Base-by-base conservation (phyloP, 23 red algal genomes). In the Gracilaria domingensis region DNA sequence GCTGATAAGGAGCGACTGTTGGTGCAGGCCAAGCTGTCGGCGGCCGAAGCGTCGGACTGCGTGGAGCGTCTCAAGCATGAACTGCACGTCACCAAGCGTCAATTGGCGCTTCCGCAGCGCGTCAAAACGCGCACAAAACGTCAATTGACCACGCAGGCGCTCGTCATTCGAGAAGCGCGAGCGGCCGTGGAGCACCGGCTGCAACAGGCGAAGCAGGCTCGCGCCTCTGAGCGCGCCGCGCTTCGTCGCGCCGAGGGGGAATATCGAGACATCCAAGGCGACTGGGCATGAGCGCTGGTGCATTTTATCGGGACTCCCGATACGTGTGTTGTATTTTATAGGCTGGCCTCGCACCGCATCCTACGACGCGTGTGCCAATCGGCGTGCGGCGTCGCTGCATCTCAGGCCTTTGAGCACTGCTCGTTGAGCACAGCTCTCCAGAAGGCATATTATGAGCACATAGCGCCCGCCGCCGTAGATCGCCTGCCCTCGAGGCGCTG, bases 1-100 rank as follows among this genome's bases (percentile, higher is more conserved):
- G 61, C 38, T 12, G 65, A 79, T 13, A 92, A 92, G 89, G 89
- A 92, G 65, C 60, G 64, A 12, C 62, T 92, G 78, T 77, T 92
- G 32, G 80, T 92, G 36, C 44, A 92, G 42, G 89, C 89, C 38
- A 92, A 92, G 57, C 32, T 92, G 64, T 53, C 69, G 2, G 51
- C 80, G 11, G 89, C 89, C 11, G 89, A 92, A 26, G 89, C 79
- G 35, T 61, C 47, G 11, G 80, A 55, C 51, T 64, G 80, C 60
- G 89, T 92, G 24, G 80, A 84, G 48, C 60, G 79, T 20, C 79
- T 92, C 48, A 39, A 71, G 38, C 79, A 76, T 38, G 78, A 92
- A 49, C 12, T 92, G 67, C 36, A 47, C 17, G 48, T 75, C 12
- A 60, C 71, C 69, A 74, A 84, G 53, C 59, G 79, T 4, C 39